Base-by-base conservation (phyloP, 176 grass and related monocot species). In the Oryza nivara region DNA sequence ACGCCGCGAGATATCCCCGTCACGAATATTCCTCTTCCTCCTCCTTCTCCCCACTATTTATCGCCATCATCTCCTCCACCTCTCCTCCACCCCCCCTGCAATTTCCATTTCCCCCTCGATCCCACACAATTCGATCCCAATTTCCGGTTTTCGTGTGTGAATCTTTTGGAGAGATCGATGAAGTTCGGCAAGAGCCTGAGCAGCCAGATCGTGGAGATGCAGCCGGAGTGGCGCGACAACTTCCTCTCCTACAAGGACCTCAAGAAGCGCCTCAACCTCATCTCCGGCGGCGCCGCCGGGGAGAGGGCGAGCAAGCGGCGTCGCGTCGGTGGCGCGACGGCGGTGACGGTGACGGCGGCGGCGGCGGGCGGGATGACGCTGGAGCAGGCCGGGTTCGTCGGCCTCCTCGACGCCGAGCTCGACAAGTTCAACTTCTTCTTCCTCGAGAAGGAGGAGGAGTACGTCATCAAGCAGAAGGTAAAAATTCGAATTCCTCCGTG, bases 171-270 rank as follows among this genome's bases (percentile, higher is more conserved):
- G 43, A 38, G 36, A 38, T 38, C 5, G 30, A 95, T 98, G 95
- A 98, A 98, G 86, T 98, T 98, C 69, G 95, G 95, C 65, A 98
- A 98, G 89, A 98, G 93, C 77, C 86, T 98, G 80, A 95, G 91
- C 80, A 90, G 81, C 47, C 96, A 98, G 87, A 98, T 98, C 83
- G 91, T 88, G 89, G 96, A 98, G 83, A 98, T 93, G 43, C 86
- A 95, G 87, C 96, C 92, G 76, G 96, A 98, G 83, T 98, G 96
- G 96, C 89, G 91, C 54, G 96, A 98, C 85, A 95, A 93, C 83
- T 98, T 98, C 83, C 76, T 95, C 22, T 95, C 93, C 85, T 98
- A 98, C 87, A 98, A 98, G 91, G 92, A 98, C 72, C 88, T 98
- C 73, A 98, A 98, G 96, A 93, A 92, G 85, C 89, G 85, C 14